Percentiles rank a stretch among this genome's conserved stretches.
These are phyloP conservation scores for Craspedostauros australis DNA, from an alignment of 108 stramenopile species.

Conservation along the genomic window DNA sequence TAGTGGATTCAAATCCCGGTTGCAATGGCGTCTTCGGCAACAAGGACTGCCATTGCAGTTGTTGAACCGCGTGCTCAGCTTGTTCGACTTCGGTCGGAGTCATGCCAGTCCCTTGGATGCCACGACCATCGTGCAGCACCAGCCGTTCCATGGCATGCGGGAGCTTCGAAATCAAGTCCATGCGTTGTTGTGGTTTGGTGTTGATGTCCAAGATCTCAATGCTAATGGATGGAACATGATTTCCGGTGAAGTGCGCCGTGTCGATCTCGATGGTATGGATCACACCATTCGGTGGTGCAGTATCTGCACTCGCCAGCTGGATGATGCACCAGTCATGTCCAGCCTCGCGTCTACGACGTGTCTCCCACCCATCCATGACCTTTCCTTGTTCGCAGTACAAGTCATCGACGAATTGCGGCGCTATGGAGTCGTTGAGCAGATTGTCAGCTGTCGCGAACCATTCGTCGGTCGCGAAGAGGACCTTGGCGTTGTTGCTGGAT, in stretches of 20 bases:
- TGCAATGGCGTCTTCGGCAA: constrained; percentile 54
- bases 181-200: no score
- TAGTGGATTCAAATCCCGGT: constrained; percentile 70
- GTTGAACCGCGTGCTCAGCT: constrained; percentile 44
- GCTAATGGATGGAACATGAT: constrained; percentile 72
- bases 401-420: constrained; percentile 72
- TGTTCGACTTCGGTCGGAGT: constrained; percentile 35
- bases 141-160: constrained; percentile 52
- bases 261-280: constrained; percentile 66
- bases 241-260: constrained; percentile 92
- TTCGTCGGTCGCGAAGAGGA: constrained; percentile 87
- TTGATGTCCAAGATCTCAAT: constrained; percentile 47
- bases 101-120: constrained; percentile 61
- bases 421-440: constrained; percentile 43
- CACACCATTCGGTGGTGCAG: constrained; percentile 4
- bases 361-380: constrained; percentile 96
- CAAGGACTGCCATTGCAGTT: constrained; percentile 54
- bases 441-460: constrained; percentile 89
- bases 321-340: constrained; percentile 94
- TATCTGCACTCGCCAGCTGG: constrained; percentile 28
- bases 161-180: constrained; percentile 32
- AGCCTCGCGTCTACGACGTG: constrained; percentile 56
- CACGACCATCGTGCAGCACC: constrained; percentile 44
- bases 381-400: constrained; percentile 85
- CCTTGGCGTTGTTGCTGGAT: constrained; percentile 15